Evolutionary conservation across 78 protist species (phyloP).

Genomic region (Pigoraptor vietnamica): DNA sequence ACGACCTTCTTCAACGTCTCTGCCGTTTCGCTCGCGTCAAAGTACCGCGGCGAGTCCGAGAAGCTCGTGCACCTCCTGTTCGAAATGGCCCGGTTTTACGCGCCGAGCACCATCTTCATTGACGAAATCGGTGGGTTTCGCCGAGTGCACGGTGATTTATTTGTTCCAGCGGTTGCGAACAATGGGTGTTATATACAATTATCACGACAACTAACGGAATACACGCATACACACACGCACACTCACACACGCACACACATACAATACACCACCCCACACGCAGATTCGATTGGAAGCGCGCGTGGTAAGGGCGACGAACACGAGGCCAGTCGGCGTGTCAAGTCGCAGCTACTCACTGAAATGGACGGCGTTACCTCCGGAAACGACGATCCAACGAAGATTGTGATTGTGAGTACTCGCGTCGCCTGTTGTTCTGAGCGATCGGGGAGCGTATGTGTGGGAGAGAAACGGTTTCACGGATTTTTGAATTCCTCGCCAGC

Average conservation of each 20-base stretch:
- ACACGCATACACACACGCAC: neutral
- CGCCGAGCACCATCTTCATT: constrained; percentile 78
- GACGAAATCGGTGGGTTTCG: constrained; percentile 66
- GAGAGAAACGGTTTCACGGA: too few relatives aligned
- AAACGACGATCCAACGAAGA: neutral
- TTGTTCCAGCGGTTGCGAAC: neutral
- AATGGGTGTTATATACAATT: neutral
- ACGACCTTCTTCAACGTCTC: constrained; percentile 79
- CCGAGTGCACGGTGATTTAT: too few relatives aligned
- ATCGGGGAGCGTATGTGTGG: too few relatives aligned
- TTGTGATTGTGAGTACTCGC: constrained; percentile 48
- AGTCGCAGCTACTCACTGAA: constrained; percentile 66
- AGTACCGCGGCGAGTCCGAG: constrained; percentile 87
- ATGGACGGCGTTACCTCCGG: constrained; percentile 72
- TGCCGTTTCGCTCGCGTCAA: constrained; percentile 58
- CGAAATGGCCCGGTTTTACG: constrained; percentile 77
- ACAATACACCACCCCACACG: neutral
- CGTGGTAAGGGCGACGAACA: constrained; percentile 29
- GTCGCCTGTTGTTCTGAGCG: too few relatives aligned
- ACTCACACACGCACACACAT: neutral
- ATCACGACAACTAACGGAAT: too few relatives aligned
- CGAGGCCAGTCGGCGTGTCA: constrained; percentile 61
- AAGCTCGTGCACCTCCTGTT: constrained; percentile 62
- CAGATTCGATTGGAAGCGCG: neutral
- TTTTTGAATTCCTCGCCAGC: too few relatives aligned